phyloP scores from a whole-genome alignment of 1,284 basidiomycete species.

The Ustilago xerochloae region DNA sequence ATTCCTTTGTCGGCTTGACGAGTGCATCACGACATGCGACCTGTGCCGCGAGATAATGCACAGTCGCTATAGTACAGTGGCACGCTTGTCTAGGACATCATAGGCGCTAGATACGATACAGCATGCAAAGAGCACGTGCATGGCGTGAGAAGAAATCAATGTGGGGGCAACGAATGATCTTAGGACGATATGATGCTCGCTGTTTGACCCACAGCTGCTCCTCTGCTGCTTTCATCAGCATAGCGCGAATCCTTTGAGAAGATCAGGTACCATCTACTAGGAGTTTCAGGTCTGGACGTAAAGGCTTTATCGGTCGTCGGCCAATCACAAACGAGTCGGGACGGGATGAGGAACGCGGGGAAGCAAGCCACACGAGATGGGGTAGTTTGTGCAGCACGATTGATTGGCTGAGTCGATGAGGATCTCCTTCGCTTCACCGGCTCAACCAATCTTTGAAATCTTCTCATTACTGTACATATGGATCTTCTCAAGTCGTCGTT shows the following conservation, averaged over 20 bases:
- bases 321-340: background rate
- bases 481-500: no score
- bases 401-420: background rate
- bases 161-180: constrained; percentile 12
- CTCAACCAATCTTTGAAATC: background rate
- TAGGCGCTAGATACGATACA: background rate
- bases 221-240: background rate
- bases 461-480: background rate
- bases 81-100: no score
- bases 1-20: no score
- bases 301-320: constrained; percentile 16
- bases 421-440: background rate
- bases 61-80: background rate
- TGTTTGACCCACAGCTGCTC: background rate
- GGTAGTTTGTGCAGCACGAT: background rate
- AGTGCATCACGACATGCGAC: no score
- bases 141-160: background rate
- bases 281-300: background rate
- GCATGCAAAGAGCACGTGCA: no score
- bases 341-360: constrained; percentile 1
- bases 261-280: background rate
- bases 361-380: constrained; percentile 1
- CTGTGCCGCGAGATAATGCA: no score
- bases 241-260: background rate
- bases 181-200: constrained; percentile 4